phyloP scores from a whole-genome alignment of 2,329 filamentous ascomycete genomes.

The Hysterium pulicare region DNA sequence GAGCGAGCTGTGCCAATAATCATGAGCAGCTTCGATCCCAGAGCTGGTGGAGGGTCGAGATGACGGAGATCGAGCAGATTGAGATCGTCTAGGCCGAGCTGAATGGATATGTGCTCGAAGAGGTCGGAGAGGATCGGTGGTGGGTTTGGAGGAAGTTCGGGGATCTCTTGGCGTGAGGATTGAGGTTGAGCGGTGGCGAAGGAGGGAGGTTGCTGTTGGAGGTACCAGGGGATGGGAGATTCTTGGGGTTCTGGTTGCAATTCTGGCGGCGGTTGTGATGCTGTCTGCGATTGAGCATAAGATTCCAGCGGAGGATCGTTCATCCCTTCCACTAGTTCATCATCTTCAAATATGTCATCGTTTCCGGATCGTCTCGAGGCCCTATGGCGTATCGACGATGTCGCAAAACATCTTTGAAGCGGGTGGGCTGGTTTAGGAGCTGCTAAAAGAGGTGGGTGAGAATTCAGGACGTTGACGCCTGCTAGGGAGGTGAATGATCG shows the following conservation, averaged over 20 bases:
- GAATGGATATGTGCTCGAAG: constrained; percentile 74
- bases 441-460: too few species aligned
- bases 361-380: neutral
- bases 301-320: neutral
- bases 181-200: constrained; percentile 24
- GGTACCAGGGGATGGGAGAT: constrained; percentile 71
- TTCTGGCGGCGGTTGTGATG: neutral
- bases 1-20: constrained; percentile 86
- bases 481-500: constrained; percentile 3
- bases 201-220: constrained; percentile 61
- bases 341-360: neutral
- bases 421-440: too few species aligned
- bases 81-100: constrained; percentile 82
- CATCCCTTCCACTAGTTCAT: neutral
- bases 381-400: neutral
- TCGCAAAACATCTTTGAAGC: too few species aligned
- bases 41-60: constrained; percentile 79
- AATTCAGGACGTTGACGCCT: neutral
- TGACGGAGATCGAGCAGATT: constrained; percentile 76
- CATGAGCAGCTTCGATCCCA: constrained; percentile 90
- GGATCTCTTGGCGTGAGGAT: constrained; percentile 52
- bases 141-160: constrained; percentile 63
- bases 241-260: neutral
- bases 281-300: neutral
- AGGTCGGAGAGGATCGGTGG: constrained; percentile 70